Base-by-base conservation (phyloP, 352 stramenopile genomes). In the Globisporangium uncinulatum region DNA sequence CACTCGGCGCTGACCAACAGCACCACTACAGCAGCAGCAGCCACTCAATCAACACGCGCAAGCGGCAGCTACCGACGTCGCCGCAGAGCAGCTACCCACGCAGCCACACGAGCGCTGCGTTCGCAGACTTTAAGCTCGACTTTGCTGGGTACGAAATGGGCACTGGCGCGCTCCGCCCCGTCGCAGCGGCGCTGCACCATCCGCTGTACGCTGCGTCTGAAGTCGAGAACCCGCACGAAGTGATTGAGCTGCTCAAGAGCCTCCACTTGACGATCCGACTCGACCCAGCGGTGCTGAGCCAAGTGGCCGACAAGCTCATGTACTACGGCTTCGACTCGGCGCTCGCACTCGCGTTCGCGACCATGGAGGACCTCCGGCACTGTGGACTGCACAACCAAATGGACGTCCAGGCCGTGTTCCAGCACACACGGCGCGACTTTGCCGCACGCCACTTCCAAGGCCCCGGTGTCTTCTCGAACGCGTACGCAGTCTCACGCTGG, bases 281-380 rank as follows among this genome's bases (percentile, higher is more conserved):
- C 32, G 68, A 89, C 52, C 47, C 59, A 5, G 37, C 52, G 0
- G 57, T 73, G 32, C 24, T 86, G 52, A 54, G 56, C 15, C 57
- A 73, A 20, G 66, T 71, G 17, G 45, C 61, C n/a, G 67, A 78
- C 29, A 64, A 56, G 0, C 75, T 89, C 10, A 64, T 57, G 13
- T 67, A 74, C 44, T 68, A 86, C 58, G 79, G 79, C 39, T 89
- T 84, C 56, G 79, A 89, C 65, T 79, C 76, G 65, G 56, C 77
- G 15, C 36, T 78, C 3, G 68, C 76, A 31, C 65, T 89, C 43
- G 75, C 73, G 21, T 85, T 87, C 59, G 72, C 71, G 31, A 65
- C 55, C 19, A 62, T 70, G 31, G 69, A 69, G 2, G 76, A 89
- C 31, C 60, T 89, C 24, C 67, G 76, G 46, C 62, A 69, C 46